Percentiles rank a stretch among this genome's conserved stretches.
phyloP scores from a whole-genome alignment of 805 yeast species.

The Trichomonascus vanleenenianus region DNA sequence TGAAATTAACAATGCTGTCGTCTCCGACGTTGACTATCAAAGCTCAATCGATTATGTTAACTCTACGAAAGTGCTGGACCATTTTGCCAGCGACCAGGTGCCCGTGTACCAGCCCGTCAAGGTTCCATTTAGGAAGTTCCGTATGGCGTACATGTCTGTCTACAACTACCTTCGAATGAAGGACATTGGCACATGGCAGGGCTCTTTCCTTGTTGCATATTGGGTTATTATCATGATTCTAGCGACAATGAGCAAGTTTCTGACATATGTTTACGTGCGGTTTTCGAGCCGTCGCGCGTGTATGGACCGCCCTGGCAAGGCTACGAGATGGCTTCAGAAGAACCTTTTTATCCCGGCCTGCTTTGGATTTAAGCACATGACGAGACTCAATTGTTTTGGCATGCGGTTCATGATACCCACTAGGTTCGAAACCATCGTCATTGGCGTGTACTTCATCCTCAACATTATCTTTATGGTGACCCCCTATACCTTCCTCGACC shows the following conservation, averaged over 20 bases:
- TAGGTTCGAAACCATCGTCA: constrained; percentile 41
- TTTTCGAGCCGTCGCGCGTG: constrained; percentile 18
- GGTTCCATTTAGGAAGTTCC: constrained; percentile 7
- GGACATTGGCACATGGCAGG: constrained; percentile 25
- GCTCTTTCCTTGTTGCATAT: constrained; percentile 24
- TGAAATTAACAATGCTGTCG: constrained; percentile 12
- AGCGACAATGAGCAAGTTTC: constrained; percentile 8
- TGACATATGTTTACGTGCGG: constrained; percentile 10
- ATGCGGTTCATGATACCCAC: constrained; percentile 37
- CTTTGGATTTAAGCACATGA: constrained; percentile 28
- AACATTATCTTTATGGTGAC: constrained; percentile 25
- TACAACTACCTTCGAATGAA: constrained; percentile 19
- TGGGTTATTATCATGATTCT: constrained; percentile 23
- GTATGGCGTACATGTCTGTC: constrained; percentile 7
- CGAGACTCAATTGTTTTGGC: constrained; percentile 17
- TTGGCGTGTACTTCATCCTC: constrained; percentile 34
- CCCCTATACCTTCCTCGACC: constrained; percentile 27
- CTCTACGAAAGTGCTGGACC: constrained; percentile 5
- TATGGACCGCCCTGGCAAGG: constrained; percentile 16
- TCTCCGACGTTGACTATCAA: constrained; percentile 10
- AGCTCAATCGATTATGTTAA: constrained; percentile 13
- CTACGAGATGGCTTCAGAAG: constrained; percentile 20
- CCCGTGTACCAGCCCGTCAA: constrained; percentile 7
- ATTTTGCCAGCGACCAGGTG: constrained; percentile 12
- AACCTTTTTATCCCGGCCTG: constrained; percentile 32